Evolutionary conservation across 1,284 basidiomycete genomes (phyloP).

Genomic region (Ustilago sp.): DNA sequence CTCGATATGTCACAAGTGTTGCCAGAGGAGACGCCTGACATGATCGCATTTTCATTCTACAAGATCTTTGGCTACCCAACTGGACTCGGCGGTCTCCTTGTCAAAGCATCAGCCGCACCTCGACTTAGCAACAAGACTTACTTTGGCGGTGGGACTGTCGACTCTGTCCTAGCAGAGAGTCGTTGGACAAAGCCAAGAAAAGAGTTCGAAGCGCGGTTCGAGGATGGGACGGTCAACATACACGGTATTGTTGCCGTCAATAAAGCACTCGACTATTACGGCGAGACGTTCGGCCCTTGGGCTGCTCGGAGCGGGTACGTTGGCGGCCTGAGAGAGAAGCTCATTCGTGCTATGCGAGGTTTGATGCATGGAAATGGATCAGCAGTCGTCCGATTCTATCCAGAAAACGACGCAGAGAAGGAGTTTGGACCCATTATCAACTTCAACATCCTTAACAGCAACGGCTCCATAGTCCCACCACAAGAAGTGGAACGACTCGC

Average conservation of each 20-base stretch:
- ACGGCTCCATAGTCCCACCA: slow-evolving; percentile 37
- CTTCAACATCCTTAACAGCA: slow-evolving; percentile 46
- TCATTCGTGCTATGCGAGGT: slow-evolving; percentile 17
- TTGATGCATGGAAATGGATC: slow-evolving; percentile 45
- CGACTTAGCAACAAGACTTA: slow-evolving; percentile 41
- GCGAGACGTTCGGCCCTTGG: slow-evolving; percentile 34
- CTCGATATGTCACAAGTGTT: slow-evolving; percentile 19
- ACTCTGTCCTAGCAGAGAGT: slow-evolving; percentile 37
- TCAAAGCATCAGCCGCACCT: slow-evolving; percentile 34
- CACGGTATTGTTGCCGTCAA: slow-evolving; percentile 53
- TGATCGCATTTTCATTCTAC: slow-evolving; percentile 58
- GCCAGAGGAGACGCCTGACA: slow-evolving; percentile 39
- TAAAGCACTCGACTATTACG: slow-evolving; percentile 39
- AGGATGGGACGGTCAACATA: slow-evolving; percentile 57
- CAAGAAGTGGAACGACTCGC: slow-evolving; percentile 55
- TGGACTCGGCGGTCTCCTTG: slow-evolving; percentile 54
- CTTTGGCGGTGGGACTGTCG: slow-evolving; percentile 56
- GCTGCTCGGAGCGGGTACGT: slow-evolving; percentile 23
- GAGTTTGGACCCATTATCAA: slow-evolving; percentile 54
- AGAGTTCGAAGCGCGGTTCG: slow-evolving; percentile 41
- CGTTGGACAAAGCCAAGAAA: slow-evolving; percentile 39
- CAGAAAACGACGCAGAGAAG: background rate
- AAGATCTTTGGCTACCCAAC: slow-evolving; percentile 62
- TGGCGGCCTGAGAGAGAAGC: slow-evolving; percentile 18
- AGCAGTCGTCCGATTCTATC: slow-evolving; percentile 32